A percentile compares a stretch with the other conserved stretches of the same genome.
These are phyloP conservation scores for Paraconiothyrium brasiliense DNA, from an alignment of 2,329 filamentous ascomycete species.

Conservation along the genomic window DNA sequence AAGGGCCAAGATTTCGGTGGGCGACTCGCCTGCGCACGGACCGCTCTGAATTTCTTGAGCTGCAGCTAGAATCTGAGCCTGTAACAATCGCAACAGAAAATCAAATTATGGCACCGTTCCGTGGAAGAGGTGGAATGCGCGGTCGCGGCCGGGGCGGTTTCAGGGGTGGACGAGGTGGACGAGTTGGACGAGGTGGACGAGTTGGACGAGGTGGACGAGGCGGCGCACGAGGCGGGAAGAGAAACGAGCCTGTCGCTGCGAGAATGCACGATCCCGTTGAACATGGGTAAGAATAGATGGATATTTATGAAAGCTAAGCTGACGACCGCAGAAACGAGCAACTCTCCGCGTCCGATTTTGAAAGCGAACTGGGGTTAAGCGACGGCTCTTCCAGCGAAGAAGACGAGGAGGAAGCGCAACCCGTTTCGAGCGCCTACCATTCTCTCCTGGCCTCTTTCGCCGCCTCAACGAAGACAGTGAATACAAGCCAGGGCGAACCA, in stretches of 20 bases:
- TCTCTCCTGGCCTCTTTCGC: constrained; percentile 64
- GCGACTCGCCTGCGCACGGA: constrained; percentile 43
- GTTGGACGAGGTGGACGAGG: constrained; percentile 37
- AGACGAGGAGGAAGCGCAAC: constrained; percentile 35
- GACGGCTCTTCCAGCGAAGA: constrained; percentile 38
- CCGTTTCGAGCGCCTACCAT: constrained; percentile 60
- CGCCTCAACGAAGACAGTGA: constrained; percentile 30
- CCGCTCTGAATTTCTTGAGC: constrained; percentile 30
- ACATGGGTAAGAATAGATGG: constrained; percentile 41
- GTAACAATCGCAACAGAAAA: neutral
- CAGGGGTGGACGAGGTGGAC: constrained; percentile 40
- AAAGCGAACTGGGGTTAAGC: constrained; percentile 34
- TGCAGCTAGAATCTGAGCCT: neutral
- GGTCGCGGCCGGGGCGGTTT: constrained; percentile 31
- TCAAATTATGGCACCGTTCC: constrained; percentile 18
- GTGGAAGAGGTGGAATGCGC: constrained; percentile 40
- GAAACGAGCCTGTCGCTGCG: constrained; percentile 42
- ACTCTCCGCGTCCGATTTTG: constrained; percentile 31
- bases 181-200: constrained; percentile 40
- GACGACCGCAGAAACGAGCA: constrained; percentile 27
- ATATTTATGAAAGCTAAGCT: constrained; percentile 21
- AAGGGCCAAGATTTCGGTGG: constrained; percentile 40
- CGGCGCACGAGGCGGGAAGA: constrained; percentile 39
- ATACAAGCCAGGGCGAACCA: constrained; percentile 53
- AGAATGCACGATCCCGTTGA: constrained; percentile 38